A percentile compares a stretch with the other conserved stretches of the same genome.
These are phyloP conservation scores for Neurospora africana DNA, from an alignment of 495 filamentous ascomycete species.

Conservation along the genomic window DNA sequence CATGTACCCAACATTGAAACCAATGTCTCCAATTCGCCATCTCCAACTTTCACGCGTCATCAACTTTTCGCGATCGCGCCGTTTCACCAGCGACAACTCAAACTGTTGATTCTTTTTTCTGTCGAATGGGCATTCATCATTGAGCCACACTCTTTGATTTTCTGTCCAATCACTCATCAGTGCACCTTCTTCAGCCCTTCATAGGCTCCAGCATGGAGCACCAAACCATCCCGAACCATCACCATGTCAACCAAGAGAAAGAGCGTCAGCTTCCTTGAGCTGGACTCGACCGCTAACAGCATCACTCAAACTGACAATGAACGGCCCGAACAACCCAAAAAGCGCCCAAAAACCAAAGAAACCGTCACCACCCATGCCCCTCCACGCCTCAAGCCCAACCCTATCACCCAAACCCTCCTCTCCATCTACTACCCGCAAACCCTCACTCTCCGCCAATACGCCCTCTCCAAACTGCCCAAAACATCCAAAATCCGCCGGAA, in stretches of 20 bases:
- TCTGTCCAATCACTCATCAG: neutral
- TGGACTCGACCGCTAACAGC: neutral
- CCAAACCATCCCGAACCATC: neutral
- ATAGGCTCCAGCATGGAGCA: neutral
- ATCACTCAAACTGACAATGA: neutral
- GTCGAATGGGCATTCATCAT: neutral
- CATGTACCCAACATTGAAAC: neutral
- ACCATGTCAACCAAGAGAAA: neutral
- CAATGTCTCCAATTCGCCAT: neutral
- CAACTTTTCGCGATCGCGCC: neutral
- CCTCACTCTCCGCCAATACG: constrained; percentile 60
- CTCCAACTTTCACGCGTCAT: neutral
- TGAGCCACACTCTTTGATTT: neutral
- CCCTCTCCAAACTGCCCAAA: constrained; percentile 40
- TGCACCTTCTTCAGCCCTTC: neutral
- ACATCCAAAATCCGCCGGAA: constrained; percentile 34
- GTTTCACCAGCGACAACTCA: neutral
- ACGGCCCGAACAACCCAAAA: neutral
- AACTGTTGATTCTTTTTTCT: neutral
- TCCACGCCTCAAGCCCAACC: neutral
- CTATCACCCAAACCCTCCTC: constrained; percentile 54
- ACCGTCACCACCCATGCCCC: neutral
- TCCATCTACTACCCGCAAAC: constrained; percentile 62
- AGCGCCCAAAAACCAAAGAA: neutral
- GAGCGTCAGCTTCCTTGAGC: neutral